Conservation (phyloP, 2,329 filamentous ascomycete genomes). For the Colletotrichum sp. region DNA sequence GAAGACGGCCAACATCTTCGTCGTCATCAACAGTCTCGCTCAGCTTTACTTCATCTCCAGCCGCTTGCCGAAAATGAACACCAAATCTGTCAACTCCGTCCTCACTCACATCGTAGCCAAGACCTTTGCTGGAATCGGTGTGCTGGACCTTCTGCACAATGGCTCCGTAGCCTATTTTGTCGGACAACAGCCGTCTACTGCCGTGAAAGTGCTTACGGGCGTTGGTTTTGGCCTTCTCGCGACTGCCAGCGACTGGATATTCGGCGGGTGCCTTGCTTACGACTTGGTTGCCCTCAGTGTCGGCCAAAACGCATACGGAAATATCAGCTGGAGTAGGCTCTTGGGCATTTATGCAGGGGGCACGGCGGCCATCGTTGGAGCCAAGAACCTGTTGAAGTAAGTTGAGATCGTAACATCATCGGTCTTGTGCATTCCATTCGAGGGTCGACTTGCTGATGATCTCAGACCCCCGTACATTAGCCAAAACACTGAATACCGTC, state of each 20-base stretch:
- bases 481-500: background rate
- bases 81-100: conserved; percentile 50
- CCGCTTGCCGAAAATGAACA: conserved; percentile 54
- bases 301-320: conserved; percentile 51
- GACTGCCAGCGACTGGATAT: conserved; percentile 62
- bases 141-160: conserved; percentile 65
- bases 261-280: conserved; percentile 63
- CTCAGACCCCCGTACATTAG: background rate
- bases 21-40: conserved; percentile 57
- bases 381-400: conserved; percentile 57
- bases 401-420: background rate
- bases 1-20: conserved; percentile 58
- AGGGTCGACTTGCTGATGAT: background rate
- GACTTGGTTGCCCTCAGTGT: conserved; percentile 59
- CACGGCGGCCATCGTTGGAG: conserved; percentile 56
- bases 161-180: conserved; percentile 60
- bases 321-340: conserved; percentile 52
- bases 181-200: conserved; percentile 46
- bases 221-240: conserved; percentile 56
- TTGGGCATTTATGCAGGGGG: conserved; percentile 56
- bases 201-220: conserved; percentile 57
- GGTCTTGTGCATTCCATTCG: background rate
- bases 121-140: conserved; percentile 64
- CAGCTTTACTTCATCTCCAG: conserved; percentile 60
- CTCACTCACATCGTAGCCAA: conserved; percentile 64